Evolutionary conservation across 345 rosid genomes (phyloP), one percentile per base, ranked within the genome.

Genomic region (Eucalyptus sp.): DNA sequence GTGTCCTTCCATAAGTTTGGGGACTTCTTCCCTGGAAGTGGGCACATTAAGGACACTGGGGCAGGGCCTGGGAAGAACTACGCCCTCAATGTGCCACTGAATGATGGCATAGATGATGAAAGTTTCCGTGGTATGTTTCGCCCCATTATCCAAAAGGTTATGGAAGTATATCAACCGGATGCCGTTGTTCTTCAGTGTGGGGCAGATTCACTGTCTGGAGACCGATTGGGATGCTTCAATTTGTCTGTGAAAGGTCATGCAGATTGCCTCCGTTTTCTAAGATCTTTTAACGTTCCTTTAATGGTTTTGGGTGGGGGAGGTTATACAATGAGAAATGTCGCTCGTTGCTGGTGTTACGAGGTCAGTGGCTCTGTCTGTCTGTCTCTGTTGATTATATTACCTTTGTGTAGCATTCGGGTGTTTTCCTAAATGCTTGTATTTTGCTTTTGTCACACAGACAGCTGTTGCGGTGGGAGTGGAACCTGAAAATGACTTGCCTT

Each of bases 231-330:
- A 88, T 95, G 98, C 93, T 98, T 98, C 90, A 98, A 98, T 93
- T 91, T 98, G 92, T 98, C 99, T 46, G 99, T 98, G 86, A 98
- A 93, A 93, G 99, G 99, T 17, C 99, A 98, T 92, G 99, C 99
- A 33, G 99, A 97, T 90, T 98, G 99, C 88, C 99, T 98, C 81
- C 96, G 93, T 87, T 98, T 95, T 88, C 94, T 98, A 87, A 95
- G 99, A 91, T 98, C 99, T 90, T 97, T 90, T 86, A 97, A 98
- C 50, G 95, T 98, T 87, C 99, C 99, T 91, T 87, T 98, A 90
- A 97, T 98, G 99, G 97, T 97, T 37, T 92, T 98, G 93, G 99
- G 99, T 90, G 99, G 99, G 76, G 99, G 99, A 88, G 99, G 99
- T 48, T 98, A 98, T 91, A 98, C 99, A 31, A 97, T 98, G 88